phyloP scores from a whole-genome alignment of 257 asterid genomes.

The Primulina tabacum region DNA sequence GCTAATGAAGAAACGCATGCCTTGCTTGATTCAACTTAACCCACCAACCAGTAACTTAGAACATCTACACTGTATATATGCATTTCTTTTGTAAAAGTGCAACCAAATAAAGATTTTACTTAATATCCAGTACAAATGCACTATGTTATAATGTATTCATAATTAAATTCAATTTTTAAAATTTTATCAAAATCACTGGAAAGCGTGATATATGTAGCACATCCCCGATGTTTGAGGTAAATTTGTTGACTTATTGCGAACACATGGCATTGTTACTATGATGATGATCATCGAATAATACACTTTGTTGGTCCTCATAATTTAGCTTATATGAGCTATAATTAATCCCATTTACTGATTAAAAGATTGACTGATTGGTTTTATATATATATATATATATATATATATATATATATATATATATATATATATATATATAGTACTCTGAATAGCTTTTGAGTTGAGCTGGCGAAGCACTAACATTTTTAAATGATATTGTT shows the following conservation, averaged over 20 bases:
- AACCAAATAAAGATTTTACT: not conserved
- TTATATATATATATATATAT: no score
- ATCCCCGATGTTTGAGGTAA: conserved; percentile 22
- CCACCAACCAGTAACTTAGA: not conserved
- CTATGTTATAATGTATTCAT: not conserved
- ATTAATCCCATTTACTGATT: conserved; percentile 19
- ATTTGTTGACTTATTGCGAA: conserved; percentile 21
- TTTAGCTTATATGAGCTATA: conserved; percentile 8
- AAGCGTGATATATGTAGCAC: not conserved
- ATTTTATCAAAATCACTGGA: not conserved
- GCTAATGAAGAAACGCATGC: not conserved
- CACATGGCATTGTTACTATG: conserved; percentile 21
- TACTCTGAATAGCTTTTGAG: conserved; percentile 24
- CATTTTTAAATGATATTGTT: conserved; percentile 17
- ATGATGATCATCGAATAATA: conserved; percentile 15
- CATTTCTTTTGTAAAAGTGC: not conserved
- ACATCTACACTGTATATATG: not conserved
- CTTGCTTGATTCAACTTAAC: not conserved
- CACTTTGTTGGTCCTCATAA: conserved; percentile 24
- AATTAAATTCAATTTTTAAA: no score
- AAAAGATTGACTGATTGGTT: conserved; percentile 24
- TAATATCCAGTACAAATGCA: not conserved
- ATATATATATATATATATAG: not conserved
- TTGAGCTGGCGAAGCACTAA: conserved; percentile 36
- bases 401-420: no score